Base-by-base conservation (phyloP, 768 basidiomycete genomes). In the Trametes villosa region DNA sequence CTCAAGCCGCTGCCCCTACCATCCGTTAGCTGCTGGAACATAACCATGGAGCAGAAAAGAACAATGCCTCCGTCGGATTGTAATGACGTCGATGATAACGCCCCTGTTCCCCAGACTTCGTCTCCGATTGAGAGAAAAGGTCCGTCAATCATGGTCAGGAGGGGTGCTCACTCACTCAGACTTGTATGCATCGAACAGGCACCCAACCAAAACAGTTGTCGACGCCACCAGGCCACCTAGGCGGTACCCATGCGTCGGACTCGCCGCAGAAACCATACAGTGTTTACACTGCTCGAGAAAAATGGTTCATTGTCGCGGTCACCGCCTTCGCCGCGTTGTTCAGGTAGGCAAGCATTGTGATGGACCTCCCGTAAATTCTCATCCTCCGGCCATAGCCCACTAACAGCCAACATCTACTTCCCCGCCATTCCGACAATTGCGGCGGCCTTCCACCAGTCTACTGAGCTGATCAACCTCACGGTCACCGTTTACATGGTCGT, bases 331-430 rank as follows among this genome's bases (percentile, higher is more conserved):
- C 86, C 2, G 87, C 79, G 0, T 53, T 88, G 1, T 90, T 89
- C 70, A 91, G 89, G 89, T 80, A 44, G 49, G 63, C 27, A 2
- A 5, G 9, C 13, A 7, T 7, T n/a, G n/a, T n/a, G n/a, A n/a
- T n/a, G n/a, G n/a, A 11, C 1, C 27, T 51, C 15, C 22, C 18
- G 13, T 24, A 15, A 11, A 20, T 36, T n/a, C 4, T 45, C 3
- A 48, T 6, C 11, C 5, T 18, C 33, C 1, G n/a, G 11, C 0
- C 15, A 4, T 47, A 60, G 61, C 30, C 63, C 61, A 20, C 57
- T 92, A 12, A 89, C 90, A 1, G 81, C 89, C 3, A 91, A 86
- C 57, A 88, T 92, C 57, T 93, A 92, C 69, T 84, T 91, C 47
- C 91, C 91, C 7, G 90, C 86, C 13, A 87, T 95, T 40, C 92